A percentile compares a stretch with the other conserved stretches of the same genome.
Conservation (phyloP, 345 rosid species). For the Noccaea caerulescens region DNA sequence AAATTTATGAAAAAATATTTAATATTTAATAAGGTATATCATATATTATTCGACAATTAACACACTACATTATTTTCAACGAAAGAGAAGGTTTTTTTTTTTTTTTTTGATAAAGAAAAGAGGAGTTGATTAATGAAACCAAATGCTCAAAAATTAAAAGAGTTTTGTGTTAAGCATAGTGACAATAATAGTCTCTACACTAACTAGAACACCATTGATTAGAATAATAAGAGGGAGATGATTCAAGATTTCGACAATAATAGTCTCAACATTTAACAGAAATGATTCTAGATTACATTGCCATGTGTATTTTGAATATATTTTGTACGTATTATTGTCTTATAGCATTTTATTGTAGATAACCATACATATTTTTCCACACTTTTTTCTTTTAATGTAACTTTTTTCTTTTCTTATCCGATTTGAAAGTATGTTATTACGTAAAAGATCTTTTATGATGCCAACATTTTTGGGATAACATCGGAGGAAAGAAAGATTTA, state of each 20-base stretch:
- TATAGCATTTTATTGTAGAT: too few relatives aligned
- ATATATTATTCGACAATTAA: too few relatives aligned
- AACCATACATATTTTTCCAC: too few relatives aligned
- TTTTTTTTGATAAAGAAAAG: too few relatives aligned
- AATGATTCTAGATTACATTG: too few relatives aligned
- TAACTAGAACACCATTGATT: not conserved
- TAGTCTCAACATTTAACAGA: too few relatives aligned
- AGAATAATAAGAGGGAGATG: not conserved
- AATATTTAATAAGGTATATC: too few relatives aligned
- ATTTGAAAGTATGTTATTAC: not conserved
- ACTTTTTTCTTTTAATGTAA: too few relatives aligned
- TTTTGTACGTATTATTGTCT: too few relatives aligned
- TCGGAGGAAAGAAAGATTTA: not conserved
- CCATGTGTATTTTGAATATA: too few relatives aligned
- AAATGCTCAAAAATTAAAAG: not conserved
- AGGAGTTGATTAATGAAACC: not conserved
- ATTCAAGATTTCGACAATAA: too few relatives aligned
- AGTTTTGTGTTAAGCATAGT: not conserved
- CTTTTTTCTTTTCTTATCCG: too few relatives aligned
- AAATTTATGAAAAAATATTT: not conserved
- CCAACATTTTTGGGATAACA: constrained; percentile 8
- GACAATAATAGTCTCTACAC: not conserved
- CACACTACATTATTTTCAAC: not conserved
- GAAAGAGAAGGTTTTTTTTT: not conserved
- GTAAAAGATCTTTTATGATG: not conserved